These are phyloP conservation scores for Hamamelis virginiana DNA, from an alignment of 164 flowering plant genomes.

Conservation along the genomic window DNA sequence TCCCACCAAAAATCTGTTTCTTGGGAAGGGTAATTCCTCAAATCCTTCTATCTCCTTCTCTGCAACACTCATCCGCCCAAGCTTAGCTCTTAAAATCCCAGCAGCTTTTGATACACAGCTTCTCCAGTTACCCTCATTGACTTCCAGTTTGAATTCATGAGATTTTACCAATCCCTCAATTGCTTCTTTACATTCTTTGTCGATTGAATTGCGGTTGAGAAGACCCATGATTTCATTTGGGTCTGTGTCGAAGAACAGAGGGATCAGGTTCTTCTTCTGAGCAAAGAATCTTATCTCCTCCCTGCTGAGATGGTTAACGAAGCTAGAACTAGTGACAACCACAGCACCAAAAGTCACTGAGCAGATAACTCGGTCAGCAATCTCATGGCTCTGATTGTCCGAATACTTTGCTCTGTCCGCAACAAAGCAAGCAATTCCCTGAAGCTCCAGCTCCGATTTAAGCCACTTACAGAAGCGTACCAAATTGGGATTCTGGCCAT, in stretches of 20 bases:
- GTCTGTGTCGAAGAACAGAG: slow-evolving; percentile 58
- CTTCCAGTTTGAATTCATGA: slow-evolving; percentile 69
- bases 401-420: slow-evolving; percentile 85
- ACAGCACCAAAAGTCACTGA: slow-evolving; percentile 74
- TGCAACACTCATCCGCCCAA: slow-evolving; percentile 65
- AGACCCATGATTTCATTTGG: slow-evolving; percentile 38
- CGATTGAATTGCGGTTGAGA: slow-evolving; percentile 45
- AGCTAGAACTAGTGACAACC: slow-evolving; percentile 50
- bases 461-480: slow-evolving; percentile 83
- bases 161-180: slow-evolving; percentile 58
- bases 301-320: slow-evolving; percentile 53
- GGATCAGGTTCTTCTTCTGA: slow-evolving; percentile 86
- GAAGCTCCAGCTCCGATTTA: slow-evolving; percentile 83
- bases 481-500: slow-evolving; percentile 66
- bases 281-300: slow-evolving; percentile 84
- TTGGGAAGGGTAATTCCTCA: slow-evolving; percentile 70
- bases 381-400: slow-evolving; percentile 82
- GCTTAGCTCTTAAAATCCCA: slow-evolving; percentile 57
- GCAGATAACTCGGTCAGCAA: slow-evolving; percentile 82
- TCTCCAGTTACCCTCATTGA: slow-evolving; percentile 75
- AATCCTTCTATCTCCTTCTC: slow-evolving; percentile 39
- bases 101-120: slow-evolving; percentile 57
- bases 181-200: slow-evolving; percentile 71
- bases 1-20: slow-evolving; percentile 69
- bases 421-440: slow-evolving; percentile 84